Conservation (phyloP, 2,329 filamentous ascomycete genomes). For the Tolypocladium paradoxum region DNA sequence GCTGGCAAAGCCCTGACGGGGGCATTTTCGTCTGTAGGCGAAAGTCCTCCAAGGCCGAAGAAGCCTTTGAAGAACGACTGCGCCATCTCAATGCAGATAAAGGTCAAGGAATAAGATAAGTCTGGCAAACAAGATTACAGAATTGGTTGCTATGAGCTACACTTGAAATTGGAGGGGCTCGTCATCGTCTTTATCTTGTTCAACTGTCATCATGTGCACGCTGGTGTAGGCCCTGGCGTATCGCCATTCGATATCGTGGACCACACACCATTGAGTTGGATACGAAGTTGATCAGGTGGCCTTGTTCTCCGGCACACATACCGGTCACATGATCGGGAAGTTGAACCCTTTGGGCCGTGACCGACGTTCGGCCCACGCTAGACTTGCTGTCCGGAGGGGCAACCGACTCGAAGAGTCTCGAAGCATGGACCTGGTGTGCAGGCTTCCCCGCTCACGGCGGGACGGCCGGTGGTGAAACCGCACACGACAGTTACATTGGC, state of each 20-base stretch:
- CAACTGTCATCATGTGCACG: not conserved
- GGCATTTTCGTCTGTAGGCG: slow-evolving; percentile 11
- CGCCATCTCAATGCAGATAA: slow-evolving; percentile 1
- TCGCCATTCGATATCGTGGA: not conserved
- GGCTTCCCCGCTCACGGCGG: not conserved
- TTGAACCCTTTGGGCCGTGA: not conserved
- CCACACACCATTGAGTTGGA: not conserved
- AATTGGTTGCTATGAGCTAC: not conserved
- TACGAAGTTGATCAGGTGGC: not conserved
- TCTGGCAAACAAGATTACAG: not conserved
- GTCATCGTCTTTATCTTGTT: not conserved
- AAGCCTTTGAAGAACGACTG: slow-evolving; percentile 23
- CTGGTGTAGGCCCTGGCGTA: too few species aligned
- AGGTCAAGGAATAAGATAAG: not conserved
- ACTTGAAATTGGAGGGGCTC: not conserved
- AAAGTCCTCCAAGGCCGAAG: slow-evolving; percentile 22
- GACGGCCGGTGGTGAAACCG: not conserved
- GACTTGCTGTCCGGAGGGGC: too few species aligned
- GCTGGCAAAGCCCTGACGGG: slow-evolving; percentile 30
- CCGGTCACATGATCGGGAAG: not conserved
- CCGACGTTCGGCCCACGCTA: too few species aligned
- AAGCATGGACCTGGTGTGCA: not conserved
- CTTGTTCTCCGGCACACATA: not conserved
- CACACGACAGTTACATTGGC: too few species aligned
- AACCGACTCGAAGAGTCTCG: not conserved